Evolutionary conservation across 1,284 basidiomycete species (phyloP), one percentile per base, ranked within the genome.

Genomic region (Phylloporus sp.): DNA sequence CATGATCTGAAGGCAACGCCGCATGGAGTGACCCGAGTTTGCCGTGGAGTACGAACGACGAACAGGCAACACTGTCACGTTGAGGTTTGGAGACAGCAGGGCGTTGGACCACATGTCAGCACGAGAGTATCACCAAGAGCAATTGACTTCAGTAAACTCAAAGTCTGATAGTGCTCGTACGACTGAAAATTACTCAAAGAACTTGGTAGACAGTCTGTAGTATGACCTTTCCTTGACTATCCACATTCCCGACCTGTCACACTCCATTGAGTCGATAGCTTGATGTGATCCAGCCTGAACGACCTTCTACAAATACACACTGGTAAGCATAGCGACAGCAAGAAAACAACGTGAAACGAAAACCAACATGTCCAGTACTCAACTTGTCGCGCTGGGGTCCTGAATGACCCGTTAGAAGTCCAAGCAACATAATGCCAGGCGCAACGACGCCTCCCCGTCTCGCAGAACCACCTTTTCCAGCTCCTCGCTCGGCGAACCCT

Each of bases 1-100:
- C 93, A 95, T 75, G 93, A 91, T 12, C 82, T 94, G 58, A 88
- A 94, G 62, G 90, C 90, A n/a, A 95, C 94, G 4, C 93, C 93
- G 60, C 92, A 91, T 71, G 94, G 89, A 32, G 92, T 86, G 85
- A 66, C 94, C 94, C 3, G 83, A 85, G 27, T 92, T 90, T 1
- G 94, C 94, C n/a, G 86, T 83, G 53, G 90, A 89, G 58, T 94
- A 93, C 75, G 93, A 94, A 80, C 78, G 78, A 90, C 90, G 1
- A 32, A 32, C 32, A 7, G n/a, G n/a, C 88, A 88, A 71, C 90
- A 93, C 78, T 82, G 88, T 55, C 89, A 91, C 79, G 68, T 88
- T 41, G 90, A 88, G 73, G 82, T 91, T 62, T 91, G 88, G 89
- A 86, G 84, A 76, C 82, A 88, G 77, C 85, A 87, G 70, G 90